Evolutionary conservation across 768 basidiomycete species (phyloP).

Genomic region (Suillus tomentosus): DNA sequence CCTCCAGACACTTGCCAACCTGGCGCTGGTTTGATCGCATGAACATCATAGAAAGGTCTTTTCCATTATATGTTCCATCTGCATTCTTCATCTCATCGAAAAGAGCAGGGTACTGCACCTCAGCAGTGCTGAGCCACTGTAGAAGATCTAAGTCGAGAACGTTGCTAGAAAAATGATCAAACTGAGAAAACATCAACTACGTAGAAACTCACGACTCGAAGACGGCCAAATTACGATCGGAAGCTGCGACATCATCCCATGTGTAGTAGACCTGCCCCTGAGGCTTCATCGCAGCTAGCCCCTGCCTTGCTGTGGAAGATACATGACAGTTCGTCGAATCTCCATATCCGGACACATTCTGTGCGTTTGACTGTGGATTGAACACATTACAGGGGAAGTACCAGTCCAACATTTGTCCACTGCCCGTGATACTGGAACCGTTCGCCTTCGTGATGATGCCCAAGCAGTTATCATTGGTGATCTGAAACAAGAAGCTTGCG

Average conservation of each 20-base stretch:
- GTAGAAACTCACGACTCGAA: slow-evolving; percentile 77
- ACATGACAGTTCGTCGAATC: slow-evolving; percentile 72
- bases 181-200: slow-evolving; percentile 12
- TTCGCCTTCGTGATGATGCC: slow-evolving; percentile 72
- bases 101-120: slow-evolving; percentile 80
- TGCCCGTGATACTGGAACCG: slow-evolving; percentile 70
- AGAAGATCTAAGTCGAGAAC: slow-evolving; percentile 91
- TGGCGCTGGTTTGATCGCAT: slow-evolving; percentile 67
- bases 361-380: slow-evolving; percentile 65
- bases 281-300: slow-evolving; percentile 51
- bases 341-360: slow-evolving; percentile 73
- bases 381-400: slow-evolving; percentile 97
- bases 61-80: slow-evolving; percentile 75
- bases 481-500: slow-evolving; percentile 94
- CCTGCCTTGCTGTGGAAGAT: slow-evolving; percentile 49
- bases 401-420: slow-evolving; percentile 73
- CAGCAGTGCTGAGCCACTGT: slow-evolving; percentile 76
- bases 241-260: slow-evolving; percentile 80
- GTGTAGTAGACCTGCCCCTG: slow-evolving; percentile 92
- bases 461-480: slow-evolving; percentile 80
- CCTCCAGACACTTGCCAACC: slow-evolving; percentile 81
- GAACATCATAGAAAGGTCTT: slow-evolving; percentile 87
- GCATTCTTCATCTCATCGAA: slow-evolving; percentile 76
- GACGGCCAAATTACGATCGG: slow-evolving; percentile 83
- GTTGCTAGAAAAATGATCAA: slow-evolving; percentile 44